Percentiles rank a stretch among this genome's conserved stretches.
phyloP scores from a whole-genome alignment of 768 basidiomycete genomes.

The Floccularia luteovirens region DNA sequence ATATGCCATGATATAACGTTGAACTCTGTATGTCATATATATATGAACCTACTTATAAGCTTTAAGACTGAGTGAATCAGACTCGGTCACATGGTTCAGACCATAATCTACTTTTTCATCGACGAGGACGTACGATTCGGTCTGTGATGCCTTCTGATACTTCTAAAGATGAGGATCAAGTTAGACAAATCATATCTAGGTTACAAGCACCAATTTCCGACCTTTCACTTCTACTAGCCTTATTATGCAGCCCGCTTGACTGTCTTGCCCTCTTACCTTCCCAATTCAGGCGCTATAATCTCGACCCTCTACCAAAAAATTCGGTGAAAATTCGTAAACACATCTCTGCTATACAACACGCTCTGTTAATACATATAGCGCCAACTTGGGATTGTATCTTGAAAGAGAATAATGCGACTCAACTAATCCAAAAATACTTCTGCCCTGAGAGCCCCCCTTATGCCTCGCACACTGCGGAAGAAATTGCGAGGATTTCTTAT shows the following conservation, averaged over 20 bases:
- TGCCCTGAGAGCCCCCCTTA: conserved; percentile 57
- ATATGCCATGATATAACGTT: neutral
- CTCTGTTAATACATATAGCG: conserved; percentile 52
- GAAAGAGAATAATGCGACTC: conserved; percentile 33
- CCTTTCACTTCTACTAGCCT: conserved; percentile 39
- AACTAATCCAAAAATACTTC: conserved; percentile 63
- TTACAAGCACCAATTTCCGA: conserved; percentile 34
- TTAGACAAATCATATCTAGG: neutral
- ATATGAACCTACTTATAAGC: neutral
- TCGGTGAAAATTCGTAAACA: conserved; percentile 28
- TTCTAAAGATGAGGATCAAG: neutral
- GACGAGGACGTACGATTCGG: neutral
- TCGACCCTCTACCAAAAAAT: conserved; percentile 23
- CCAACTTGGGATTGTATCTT: conserved; percentile 64
- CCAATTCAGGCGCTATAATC: conserved; percentile 36
- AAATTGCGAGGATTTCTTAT: conserved; percentile 55
- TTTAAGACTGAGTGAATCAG: neutral
- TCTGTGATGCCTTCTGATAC: neutral
- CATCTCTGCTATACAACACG: conserved; percentile 53
- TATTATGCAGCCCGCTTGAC: conserved; percentile 55
- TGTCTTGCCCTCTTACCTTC: conserved; percentile 53
- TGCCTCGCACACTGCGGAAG: conserved; percentile 38
- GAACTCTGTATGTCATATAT: neutral
- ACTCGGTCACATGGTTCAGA: neutral
- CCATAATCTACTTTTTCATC: neutral